A percentile compares a stretch with the other conserved stretches of the same genome.
Conservation (phyloP, 2,329 filamentous ascomycete genomes). For the Metarhizium anisopliae region DNA sequence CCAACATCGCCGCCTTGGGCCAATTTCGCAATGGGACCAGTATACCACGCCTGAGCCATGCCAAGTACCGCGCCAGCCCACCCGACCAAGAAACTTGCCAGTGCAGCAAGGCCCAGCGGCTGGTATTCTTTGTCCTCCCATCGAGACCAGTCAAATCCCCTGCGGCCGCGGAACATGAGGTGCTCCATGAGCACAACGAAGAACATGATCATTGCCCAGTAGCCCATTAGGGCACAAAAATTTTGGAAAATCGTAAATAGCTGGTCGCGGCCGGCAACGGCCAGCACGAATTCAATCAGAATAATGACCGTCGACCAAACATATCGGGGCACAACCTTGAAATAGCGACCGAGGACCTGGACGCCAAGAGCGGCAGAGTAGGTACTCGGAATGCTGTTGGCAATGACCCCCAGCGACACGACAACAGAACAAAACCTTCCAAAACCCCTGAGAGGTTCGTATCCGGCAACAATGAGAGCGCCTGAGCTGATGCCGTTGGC, state of each 20-base stretch:
- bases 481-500: slow-evolving; percentile 44
- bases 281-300: slow-evolving; percentile 45
- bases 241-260: slow-evolving; percentile 47
- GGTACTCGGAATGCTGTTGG: slow-evolving; percentile 46
- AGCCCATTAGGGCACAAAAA: slow-evolving; percentile 44
- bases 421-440: slow-evolving; percentile 48
- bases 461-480: slow-evolving; percentile 47
- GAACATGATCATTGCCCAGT: slow-evolving; percentile 45
- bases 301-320: slow-evolving; percentile 45
- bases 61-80: slow-evolving; percentile 45
- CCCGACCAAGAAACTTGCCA: slow-evolving; percentile 34
- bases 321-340: slow-evolving; percentile 42
- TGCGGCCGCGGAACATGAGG: slow-evolving; percentile 30
- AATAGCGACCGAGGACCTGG: slow-evolving; percentile 46
- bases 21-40: slow-evolving; percentile 45
- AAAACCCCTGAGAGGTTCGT: slow-evolving; percentile 43
- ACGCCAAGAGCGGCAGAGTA: slow-evolving; percentile 51
- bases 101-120: slow-evolving; percentile 33
- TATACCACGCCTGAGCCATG: slow-evolving; percentile 51
- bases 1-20: slow-evolving; percentile 42
- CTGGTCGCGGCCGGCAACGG: slow-evolving; percentile 40
- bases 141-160: slow-evolving; percentile 31
- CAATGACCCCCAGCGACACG: slow-evolving; percentile 44
- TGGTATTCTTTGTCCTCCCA: slow-evolving; percentile 38
- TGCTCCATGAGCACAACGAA: slow-evolving; percentile 38